Evolutionary conservation across 2,329 filamentous ascomycete genomes (phyloP).

Genomic region (Cercospora beticola): DNA sequence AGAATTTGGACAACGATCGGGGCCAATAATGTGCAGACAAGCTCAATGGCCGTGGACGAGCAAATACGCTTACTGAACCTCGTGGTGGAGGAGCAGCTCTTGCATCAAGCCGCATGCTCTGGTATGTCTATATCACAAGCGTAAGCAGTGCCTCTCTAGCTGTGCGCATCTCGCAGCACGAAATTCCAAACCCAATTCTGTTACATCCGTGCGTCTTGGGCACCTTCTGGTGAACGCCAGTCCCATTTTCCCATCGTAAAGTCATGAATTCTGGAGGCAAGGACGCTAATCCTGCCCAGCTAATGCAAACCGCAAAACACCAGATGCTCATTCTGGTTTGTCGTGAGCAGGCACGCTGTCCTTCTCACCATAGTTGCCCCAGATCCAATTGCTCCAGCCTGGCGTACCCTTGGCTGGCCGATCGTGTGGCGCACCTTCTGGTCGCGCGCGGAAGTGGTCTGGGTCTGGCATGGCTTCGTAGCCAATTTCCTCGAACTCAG

Average conservation of each 20-base stretch:
- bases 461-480: conserved; percentile 42
- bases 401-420: conserved; percentile 19
- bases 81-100: neutral
- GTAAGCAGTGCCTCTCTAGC: neutral
- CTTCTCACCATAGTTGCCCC: conserved; percentile 41
- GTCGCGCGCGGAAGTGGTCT: conserved; percentile 29
- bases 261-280: neutral
- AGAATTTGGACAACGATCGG: neutral
- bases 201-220: neutral
- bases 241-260: neutral
- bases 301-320: neutral
- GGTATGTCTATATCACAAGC: neutral
- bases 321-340: conserved; percentile 29
- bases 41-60: neutral
- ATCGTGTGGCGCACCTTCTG: conserved; percentile 6
- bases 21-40: neutral
- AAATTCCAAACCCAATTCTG: neutral
- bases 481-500: conserved; percentile 68
- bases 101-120: neutral
- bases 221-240: neutral
- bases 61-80: neutral
- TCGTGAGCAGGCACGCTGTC: conserved; percentile 35
- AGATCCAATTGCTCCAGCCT: conserved; percentile 41
- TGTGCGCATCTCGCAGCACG: neutral
- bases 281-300: neutral